Evolutionary conservation across 345 rosid species (phyloP).

Genomic region (Salix dunnii): DNA sequence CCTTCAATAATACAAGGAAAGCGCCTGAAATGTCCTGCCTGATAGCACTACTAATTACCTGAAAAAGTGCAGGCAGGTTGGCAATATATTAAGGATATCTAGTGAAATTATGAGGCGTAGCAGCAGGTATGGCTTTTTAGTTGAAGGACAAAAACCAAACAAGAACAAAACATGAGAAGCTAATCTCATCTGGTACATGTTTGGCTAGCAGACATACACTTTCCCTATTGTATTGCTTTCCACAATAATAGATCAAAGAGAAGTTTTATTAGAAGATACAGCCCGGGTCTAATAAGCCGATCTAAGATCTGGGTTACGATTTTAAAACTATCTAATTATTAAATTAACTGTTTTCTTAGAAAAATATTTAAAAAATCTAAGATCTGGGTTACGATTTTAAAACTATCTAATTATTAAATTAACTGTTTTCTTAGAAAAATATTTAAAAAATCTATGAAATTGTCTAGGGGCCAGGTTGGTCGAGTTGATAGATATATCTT

Average conservation of each 20-base stretch:
- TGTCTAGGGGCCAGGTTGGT: too few species aligned
- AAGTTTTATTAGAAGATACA: background rate
- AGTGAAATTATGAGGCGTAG: background rate
- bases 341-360: too few species aligned
- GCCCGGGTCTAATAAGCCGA: too few species aligned
- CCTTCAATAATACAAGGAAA: background rate
- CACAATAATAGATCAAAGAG: background rate
- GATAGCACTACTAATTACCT: background rate
- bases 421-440: too few species aligned
- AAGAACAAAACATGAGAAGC: background rate
- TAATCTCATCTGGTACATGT: background rate
- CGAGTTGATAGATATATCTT: too few species aligned
- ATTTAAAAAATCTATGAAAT: too few species aligned
- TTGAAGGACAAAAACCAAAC: background rate
- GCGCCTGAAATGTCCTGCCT: background rate
- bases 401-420: too few species aligned
- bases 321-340: too few species aligned
- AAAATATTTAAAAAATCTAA: too few species aligned
- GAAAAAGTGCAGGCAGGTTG: background rate
- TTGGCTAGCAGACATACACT: background rate
- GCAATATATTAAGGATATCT: background rate
- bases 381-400: too few species aligned
- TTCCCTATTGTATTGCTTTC: background rate
- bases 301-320: too few species aligned
- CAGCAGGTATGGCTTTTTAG: background rate